Percentiles rank a stretch among this genome's conserved stretches.
Evolutionary conservation across 257 asterid species (phyloP).

Genomic region (Buddleja alternifolia): DNA sequence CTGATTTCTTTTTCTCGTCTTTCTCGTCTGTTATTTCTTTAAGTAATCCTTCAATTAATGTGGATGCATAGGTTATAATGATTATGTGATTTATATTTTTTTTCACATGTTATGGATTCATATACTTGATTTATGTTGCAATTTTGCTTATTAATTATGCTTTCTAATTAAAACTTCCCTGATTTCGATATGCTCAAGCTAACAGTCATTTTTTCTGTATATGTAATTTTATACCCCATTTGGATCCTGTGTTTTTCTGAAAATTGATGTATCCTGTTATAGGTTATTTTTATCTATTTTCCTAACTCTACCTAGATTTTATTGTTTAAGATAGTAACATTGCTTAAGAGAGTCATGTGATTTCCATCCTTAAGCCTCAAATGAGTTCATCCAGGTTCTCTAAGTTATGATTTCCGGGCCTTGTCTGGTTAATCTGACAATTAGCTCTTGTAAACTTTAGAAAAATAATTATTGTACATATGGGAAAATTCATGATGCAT

Average conservation of each 20-base stretch:
- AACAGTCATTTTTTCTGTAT: too few relatives aligned
- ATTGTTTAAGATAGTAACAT: not conserved
- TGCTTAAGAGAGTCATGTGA: not conserved
- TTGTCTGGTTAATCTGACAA: not conserved
- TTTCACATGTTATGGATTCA: not conserved
- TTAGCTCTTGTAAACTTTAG: not conserved
- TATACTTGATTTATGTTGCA: not conserved
- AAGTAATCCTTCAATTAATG: not conserved
- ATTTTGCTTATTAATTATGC: not conserved
- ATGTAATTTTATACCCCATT: too few relatives aligned
- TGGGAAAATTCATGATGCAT: not conserved
- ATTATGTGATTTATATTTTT: not conserved
- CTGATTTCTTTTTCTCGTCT: not conserved
- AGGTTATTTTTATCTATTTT: too few relatives aligned
- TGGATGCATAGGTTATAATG: not conserved
- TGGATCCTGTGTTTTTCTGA: too few relatives aligned
- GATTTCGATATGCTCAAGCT: too few relatives aligned
- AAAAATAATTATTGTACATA: not conserved
- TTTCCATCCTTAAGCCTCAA: not conserved
- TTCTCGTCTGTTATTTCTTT: not conserved
- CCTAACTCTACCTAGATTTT: not conserved
- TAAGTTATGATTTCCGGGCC: not conserved
- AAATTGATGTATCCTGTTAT: too few relatives aligned
- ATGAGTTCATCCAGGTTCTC: not conserved
- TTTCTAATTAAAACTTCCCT: not conserved